These are phyloP conservation scores for Dictyostelium intermedium DNA, from an alignment of 78 protist species.

Conservation along the genomic window DNA sequence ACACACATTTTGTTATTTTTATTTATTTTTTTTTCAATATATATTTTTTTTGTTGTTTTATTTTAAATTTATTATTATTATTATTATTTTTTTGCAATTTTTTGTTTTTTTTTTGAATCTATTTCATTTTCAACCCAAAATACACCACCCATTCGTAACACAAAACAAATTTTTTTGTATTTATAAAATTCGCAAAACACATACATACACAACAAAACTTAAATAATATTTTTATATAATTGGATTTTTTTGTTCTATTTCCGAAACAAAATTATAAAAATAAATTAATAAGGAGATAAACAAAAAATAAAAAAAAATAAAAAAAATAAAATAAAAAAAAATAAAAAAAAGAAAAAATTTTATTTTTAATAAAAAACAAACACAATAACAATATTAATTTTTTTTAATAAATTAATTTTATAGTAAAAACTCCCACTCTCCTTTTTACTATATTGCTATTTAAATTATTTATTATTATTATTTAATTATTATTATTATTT, in stretches of 20 bases:
- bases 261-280: not conserved
- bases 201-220: not conserved
- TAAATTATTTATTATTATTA: too few relatives aligned
- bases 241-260: not conserved
- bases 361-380: not conserved
- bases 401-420: not conserved
- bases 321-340: not conserved
- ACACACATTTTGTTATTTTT: not conserved
- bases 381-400: not conserved
- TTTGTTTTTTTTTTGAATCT: not conserved
- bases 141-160: not conserved
- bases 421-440: not conserved
- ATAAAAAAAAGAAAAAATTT: not conserved
- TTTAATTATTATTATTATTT: too few relatives aligned
- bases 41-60: not conserved
- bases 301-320: too few relatives aligned
- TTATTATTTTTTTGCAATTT: too few relatives aligned
- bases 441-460: not conserved
- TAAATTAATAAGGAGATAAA: not conserved
- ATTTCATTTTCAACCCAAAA: not conserved
- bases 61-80: not conserved
- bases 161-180: not conserved
- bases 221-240: not conserved
- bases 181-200: not conserved
- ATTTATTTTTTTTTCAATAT: not conserved